These are phyloP conservation scores for Periconia macrospinosa DNA, from an alignment of 2,329 filamentous ascomycete genomes.

Conservation along the genomic window DNA sequence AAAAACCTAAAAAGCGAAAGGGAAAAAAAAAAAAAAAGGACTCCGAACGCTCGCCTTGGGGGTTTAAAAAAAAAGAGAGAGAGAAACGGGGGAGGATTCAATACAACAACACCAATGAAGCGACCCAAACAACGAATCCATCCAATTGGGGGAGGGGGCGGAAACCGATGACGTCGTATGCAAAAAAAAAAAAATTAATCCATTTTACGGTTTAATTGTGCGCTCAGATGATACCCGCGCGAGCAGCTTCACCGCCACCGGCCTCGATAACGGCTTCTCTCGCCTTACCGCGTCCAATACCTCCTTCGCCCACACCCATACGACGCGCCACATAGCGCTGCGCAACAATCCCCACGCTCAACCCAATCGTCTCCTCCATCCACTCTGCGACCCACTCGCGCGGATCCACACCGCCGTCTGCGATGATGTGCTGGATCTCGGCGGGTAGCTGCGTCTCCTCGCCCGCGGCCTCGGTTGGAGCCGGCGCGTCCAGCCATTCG, in stretches of 20 bases:
- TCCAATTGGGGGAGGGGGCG: background rate
- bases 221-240: constrained; percentile 49
- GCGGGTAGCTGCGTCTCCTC: constrained; percentile 68
- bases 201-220: too few relatives aligned
- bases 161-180: too few relatives aligned
- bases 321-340: constrained; percentile 92
- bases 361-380: constrained; percentile 82
- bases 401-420: constrained; percentile 76
- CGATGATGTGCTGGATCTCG: constrained; percentile 84
- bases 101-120: too few relatives aligned
- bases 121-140: background rate
- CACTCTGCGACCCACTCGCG: constrained; percentile 97
- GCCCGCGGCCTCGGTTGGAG: constrained; percentile 27
- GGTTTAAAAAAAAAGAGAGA: too few relatives aligned
- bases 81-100: too few relatives aligned
- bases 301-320: constrained; percentile 94
- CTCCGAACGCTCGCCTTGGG: too few relatives aligned
- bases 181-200: background rate
- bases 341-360: constrained; percentile 82
- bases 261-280: constrained; percentile 58
- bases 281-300: constrained; percentile 60
- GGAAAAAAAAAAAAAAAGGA: too few relatives aligned
- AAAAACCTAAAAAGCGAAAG: too few relatives aligned
- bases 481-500: constrained; percentile 77
- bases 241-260: constrained; percentile 62